Evolutionary conservation across 331 rosid genomes (phyloP), one percentile per base, ranked within the genome.

Genomic region (Saraca asoca): DNA sequence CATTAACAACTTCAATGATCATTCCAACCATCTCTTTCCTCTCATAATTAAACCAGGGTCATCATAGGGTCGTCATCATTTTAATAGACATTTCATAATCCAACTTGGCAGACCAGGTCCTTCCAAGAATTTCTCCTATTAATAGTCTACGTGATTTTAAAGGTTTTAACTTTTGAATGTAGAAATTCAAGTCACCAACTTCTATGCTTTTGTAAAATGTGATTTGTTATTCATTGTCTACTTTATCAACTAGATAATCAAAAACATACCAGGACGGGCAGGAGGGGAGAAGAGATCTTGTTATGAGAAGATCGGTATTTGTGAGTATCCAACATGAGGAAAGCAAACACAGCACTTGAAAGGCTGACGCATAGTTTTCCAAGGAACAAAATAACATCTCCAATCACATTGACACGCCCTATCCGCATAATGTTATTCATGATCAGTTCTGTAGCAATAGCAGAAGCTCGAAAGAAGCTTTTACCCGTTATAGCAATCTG

Each of bases 281-380:
- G 87, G 62, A 89, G 85, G 1, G 98, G 98, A 78, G 98, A 92
- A 39, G 96, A 75, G 78, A 91, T 89, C 91, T 82, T 91, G 92
- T 87, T 80, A 79, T 87, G 98, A 9, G 75, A 70, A 75, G 89
- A 77, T 51, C 63, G 83, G 83, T 80, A 92, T 78, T 69, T 85
- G 87, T 85, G 93, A 24, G 84, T 69, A 79, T 92, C 98, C 87
- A 89, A 70, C 98, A 93, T 93, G 66, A 90, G 95, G 82, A 93
- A 93, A 15, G 97, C 95, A 73, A 81, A 93, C 51, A 93, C 71
- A 15, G 91, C 96, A 48, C 97, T 86, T 11, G 96, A 79, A 51
- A 93, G 91, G 76, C 97, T 80, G 69, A 93, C 96, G 60, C 98
- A 93, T n/a, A 93, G 78, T 60, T 93, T 93, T 62, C 98, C 98